Evolutionary conservation across 139 green algal species (phyloP), one percentile per base, ranked within the genome.

Genomic region (Eudorina sp.): DNA sequence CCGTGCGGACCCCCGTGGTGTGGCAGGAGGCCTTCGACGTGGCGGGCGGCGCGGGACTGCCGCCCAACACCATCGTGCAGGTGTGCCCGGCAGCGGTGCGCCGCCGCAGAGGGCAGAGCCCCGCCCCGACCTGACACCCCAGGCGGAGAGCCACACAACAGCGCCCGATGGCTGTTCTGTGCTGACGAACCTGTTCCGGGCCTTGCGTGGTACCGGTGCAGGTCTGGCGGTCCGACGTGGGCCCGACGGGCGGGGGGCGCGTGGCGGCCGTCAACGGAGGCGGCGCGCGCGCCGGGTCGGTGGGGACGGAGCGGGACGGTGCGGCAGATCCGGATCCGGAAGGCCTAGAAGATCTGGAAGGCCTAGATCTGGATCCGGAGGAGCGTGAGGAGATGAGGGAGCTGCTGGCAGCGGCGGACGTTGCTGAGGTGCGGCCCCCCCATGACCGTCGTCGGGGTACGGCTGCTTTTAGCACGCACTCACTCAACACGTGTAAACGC

Each of bases 21-120:
- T 96, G 93, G 93, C 92, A 95, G 83, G 93, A 94, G 74, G 86
- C 72, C 0, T 93, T 93, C 34, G 91, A 93, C 45, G 73, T 45
- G n/a, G 86, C 75, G 31, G 75, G 51, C 7, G 75, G 75, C 13
- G 75, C 48, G 9, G 46, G 51, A 6, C 75, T 83, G 75, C 75
- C 75, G 31, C 14, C 34, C 4, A 31, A 53, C 5, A 83, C 75
- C 51, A 68, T 83, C 13, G 75, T 83, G 48, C 75, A 83, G 75
- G 70, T 79, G 29, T 4, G 36, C 9, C 1, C n/a, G n/a, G n/a
- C n/a, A n/a, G n/a, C n/a, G n/a, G n/a, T n/a, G n/a, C n/a, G n/a
- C n/a, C n/a, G n/a, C n/a, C n/a, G n/a, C n/a, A n/a, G n/a, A n/a
- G n/a, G n/a, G n/a, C n/a, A n/a, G n/a, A n/a, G n/a, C n/a, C n/a